Percentiles rank a stretch among this genome's conserved stretches.
These are phyloP conservation scores for Claviceps sp. DNA, from an alignment of 2,329 filamentous ascomycete species.

Conservation along the genomic window DNA sequence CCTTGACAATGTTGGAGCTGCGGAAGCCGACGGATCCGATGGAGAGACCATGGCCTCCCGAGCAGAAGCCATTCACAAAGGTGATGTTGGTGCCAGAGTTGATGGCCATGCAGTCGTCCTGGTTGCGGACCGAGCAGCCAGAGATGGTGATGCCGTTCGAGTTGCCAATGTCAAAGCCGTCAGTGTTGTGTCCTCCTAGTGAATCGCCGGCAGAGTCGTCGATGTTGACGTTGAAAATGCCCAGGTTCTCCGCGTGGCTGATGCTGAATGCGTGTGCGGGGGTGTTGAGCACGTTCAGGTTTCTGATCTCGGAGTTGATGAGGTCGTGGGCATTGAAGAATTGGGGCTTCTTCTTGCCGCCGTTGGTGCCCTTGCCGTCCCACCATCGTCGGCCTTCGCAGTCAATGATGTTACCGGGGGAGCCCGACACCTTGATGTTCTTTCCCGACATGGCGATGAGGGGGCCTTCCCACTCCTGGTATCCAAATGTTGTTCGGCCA, in stretches of 20 bases:
- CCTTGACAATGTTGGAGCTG: neutral
- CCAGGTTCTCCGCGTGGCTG: neutral
- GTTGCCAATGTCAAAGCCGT: neutral
- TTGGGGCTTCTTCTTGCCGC: slow-evolving; percentile 51
- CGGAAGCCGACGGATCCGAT: slow-evolving; percentile 3
- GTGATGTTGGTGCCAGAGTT: slow-evolving; percentile 2
- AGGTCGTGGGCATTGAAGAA: slow-evolving; percentile 36
- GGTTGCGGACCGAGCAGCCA: neutral
- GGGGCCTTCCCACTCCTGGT: neutral
- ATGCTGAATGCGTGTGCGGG: neutral
- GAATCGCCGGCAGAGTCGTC: neutral
- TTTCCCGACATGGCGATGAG: neutral
- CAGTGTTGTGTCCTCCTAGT: neutral
- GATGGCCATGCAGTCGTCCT: slow-evolving; percentile 2
- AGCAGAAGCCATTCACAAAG: neutral
- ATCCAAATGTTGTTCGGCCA: neutral
- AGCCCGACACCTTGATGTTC: neutral
- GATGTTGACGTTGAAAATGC: neutral
- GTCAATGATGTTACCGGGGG: slow-evolving; percentile 29
- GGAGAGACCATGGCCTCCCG: neutral
- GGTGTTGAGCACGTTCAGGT: neutral
- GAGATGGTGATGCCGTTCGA: neutral
- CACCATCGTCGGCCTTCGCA: slow-evolving; percentile 45
- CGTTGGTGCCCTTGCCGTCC: slow-evolving; percentile 45
- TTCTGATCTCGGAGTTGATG: slow-evolving; percentile 4